Percentiles rank a stretch among this genome's conserved stretches.
These are phyloP conservation scores for Strobilomyces dryophilus DNA, from an alignment of 768 basidiomycete species.

Conservation along the genomic window DNA sequence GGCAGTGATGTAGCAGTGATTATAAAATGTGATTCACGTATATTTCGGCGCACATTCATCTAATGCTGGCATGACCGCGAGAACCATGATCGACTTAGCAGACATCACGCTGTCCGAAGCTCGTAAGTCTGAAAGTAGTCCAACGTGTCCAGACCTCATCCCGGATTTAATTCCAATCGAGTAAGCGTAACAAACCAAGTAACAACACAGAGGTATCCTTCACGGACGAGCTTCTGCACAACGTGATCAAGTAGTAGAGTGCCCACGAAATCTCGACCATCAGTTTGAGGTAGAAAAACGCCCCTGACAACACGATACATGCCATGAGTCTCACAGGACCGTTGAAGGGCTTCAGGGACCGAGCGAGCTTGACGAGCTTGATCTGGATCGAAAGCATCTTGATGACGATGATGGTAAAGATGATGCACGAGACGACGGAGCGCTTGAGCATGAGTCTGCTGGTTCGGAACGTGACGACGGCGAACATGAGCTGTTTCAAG, in stretches of 20 bases:
- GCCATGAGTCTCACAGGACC: constrained; percentile 23
- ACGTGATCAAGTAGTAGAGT: constrained; percentile 23
- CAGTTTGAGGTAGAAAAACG: constrained; percentile 27
- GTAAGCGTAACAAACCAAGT: constrained; percentile 23
- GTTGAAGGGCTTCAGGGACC: constrained; percentile 24
- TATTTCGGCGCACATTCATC: background rate
- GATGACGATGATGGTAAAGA: constrained; percentile 29
- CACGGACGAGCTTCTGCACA: constrained; percentile 27
- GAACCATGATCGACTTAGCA: background rate
- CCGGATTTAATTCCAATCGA: constrained; percentile 28
- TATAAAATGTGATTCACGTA: background rate
- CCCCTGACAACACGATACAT: constrained; percentile 21
- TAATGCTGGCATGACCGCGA: background rate
- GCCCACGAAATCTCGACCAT: constrained; percentile 27
- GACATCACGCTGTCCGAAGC: background rate
- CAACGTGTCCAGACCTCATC: background rate
- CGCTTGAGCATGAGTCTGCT: constrained; percentile 27
- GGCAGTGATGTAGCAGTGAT: background rate
- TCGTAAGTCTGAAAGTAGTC: background rate
- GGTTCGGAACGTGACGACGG: constrained; percentile 27
- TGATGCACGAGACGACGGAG: constrained; percentile 27
- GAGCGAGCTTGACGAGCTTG: constrained; percentile 27
- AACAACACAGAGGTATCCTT: constrained; percentile 20
- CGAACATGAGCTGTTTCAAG: constrained; percentile 22
- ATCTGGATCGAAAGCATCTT: constrained; percentile 27